Base-by-base conservation (phyloP, 371 early-diverging fungal species). In the Polyrhizophydium stewartii region DNA sequence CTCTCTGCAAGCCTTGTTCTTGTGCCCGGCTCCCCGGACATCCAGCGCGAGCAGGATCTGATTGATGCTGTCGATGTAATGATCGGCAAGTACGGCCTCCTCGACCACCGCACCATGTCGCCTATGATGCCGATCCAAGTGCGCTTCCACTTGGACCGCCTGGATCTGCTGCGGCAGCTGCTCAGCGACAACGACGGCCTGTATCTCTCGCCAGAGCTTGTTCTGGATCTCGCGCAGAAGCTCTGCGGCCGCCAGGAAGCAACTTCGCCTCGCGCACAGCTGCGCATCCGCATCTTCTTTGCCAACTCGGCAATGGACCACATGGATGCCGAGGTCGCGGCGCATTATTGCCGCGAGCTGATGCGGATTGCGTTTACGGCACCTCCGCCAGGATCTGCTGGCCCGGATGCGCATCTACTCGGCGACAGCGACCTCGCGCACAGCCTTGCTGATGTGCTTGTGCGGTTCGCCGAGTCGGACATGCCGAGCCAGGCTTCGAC, bases 11-110 rank as follows among this genome's bases (percentile, higher is more conserved):
- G 51, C n/a, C n/a, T 50, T 9, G 10, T 16, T 16, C 25, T 50
- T 12, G 51, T 50, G 24, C 24, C 51, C 9, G 27, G 12, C 9
- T 50, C 51, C 10, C 12, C 10, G 9, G 51, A 50, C 10, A 50
- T 25, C 27, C 24, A 50, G 51, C 51, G 25, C 12, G 51, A 50
- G 51, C 51, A 12, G 10, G 51, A 50, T 16, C 31, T 50, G 25
- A 50, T 50, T 25, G 51, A 50, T 50, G 51, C 51, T 50, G 51
- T 25, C 10, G 51, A 50, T 50, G 16, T 50, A n/a, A 12, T 50
- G 24, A 10, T 50, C n/a, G 51, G 16, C 31, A 50, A 50, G 40
- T 45, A 45, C 45, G 5, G 45, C 10, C 45, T 45, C 5, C 10
- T 19, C 19, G 53, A 53, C 24, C 10, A 25, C 13, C 9, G 25